Percentiles rank a stretch among this genome's conserved stretches.
Evolutionary conservation across 257 asterid genomes (phyloP).

Genomic region (Solanum sitiens): DNA sequence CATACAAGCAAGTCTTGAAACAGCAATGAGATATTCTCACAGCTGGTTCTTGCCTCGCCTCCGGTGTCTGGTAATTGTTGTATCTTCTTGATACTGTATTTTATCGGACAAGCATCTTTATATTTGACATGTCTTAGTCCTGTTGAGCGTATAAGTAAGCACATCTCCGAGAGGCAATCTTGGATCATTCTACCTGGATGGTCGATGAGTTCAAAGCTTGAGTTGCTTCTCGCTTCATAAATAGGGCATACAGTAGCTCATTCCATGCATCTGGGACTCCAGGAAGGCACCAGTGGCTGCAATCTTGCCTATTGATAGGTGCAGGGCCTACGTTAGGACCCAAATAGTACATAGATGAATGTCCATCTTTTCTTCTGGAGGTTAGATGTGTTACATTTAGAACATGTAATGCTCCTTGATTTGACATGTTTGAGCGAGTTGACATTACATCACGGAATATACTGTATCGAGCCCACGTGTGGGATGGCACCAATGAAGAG

Average conservation of each 20-base stretch:
- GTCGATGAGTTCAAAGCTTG: conserved; percentile 13
- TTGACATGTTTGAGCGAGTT: conserved; percentile 18
- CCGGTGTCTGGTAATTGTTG: background rate
- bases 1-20: background rate
- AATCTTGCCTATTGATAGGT: conserved; percentile 61
- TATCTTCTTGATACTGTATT: background rate
- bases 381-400: conserved; percentile 63
- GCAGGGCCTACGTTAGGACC: conserved; percentile 49
- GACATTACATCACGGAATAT: conserved; percentile 29
- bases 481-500: conserved; percentile 53
- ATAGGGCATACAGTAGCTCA: conserved; percentile 58
- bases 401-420: conserved; percentile 21
- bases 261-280: conserved; percentile 93
- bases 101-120: background rate
- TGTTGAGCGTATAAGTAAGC: background rate
- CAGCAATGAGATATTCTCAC: background rate
- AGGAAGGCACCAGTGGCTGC: conserved; percentile 97
- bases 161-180: background rate
- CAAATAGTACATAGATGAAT: conserved; percentile 72
- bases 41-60: background rate
- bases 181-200: conserved; percentile 4
- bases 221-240: conserved; percentile 35
- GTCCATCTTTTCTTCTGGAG: conserved; percentile 80
- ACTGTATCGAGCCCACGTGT: conserved; percentile 47
- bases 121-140: background rate